These are phyloP conservation scores for Micractinium conductrix DNA, from an alignment of 139 green algal genomes.

Conservation along the genomic window DNA sequence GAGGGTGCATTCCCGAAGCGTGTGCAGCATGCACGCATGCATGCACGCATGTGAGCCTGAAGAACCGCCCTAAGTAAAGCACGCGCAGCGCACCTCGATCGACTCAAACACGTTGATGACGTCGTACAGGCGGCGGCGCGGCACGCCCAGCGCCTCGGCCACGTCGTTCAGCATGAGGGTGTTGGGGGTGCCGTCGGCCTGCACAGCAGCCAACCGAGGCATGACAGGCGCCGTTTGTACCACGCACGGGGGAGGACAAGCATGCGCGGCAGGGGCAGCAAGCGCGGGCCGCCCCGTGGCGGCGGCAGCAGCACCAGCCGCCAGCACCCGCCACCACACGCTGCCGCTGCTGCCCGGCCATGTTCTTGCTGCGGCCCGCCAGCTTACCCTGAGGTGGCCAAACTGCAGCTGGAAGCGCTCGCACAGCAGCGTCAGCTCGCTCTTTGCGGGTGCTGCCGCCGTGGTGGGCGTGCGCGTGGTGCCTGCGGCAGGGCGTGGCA, in stretches of 20 bases:
- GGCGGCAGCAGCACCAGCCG: background rate
- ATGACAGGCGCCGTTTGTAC: no score
- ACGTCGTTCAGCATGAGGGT: conserved; percentile 60
- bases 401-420: conserved; percentile 59
- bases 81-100: conserved; percentile 57
- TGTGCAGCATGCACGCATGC: no score
- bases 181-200: conserved; percentile 34
- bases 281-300: no score
- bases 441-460: conserved; percentile 34
- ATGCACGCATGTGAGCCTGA: no score
- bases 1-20: background rate
- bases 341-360: background rate
- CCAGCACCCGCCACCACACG: background rate
- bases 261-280: background rate
- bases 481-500: background rate
- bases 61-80: no score
- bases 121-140: conserved; percentile 84
- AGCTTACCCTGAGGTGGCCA: conserved; percentile 32
- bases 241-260: background rate
- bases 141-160: conserved; percentile 61
- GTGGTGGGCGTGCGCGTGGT: conserved; percentile 17
- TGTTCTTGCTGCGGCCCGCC: no score
- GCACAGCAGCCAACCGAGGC: background rate
- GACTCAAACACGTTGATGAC: conserved; percentile 88
- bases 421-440: conserved; percentile 59